These are phyloP conservation scores for Candida freyschussii DNA, from an alignment of 1,139 yeast genomes.

Conservation along the genomic window DNA sequence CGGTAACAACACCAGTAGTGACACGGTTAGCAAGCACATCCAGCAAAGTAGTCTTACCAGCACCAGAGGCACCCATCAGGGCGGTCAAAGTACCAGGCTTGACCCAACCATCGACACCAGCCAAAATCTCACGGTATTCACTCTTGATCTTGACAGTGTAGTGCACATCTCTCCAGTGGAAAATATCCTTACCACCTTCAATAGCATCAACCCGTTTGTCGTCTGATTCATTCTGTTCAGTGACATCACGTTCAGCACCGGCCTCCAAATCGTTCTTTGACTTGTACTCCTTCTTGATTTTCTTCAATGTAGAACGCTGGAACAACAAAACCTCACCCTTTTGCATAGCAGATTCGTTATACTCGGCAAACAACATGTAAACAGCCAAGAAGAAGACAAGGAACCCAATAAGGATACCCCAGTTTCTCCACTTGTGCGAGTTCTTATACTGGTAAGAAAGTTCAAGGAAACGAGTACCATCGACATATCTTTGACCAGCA, in stretches of 20 bases:
- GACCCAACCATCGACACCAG: conserved; percentile 79
- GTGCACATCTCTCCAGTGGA: conserved; percentile 77
- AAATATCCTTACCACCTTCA: conserved; percentile 41
- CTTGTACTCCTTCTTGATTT: conserved; percentile 27
- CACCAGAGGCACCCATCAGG: conserved; percentile 85
- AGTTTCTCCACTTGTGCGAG: conserved; percentile 77
- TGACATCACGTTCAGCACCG: conserved; percentile 19
- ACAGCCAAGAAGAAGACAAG: conserved; percentile 29
- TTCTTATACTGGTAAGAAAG: conserved; percentile 53
- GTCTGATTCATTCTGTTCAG: conserved; percentile 18
- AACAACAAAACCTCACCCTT: conserved; percentile 79
- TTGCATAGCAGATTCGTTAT: conserved; percentile 69
- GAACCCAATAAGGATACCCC: conserved; percentile 53
- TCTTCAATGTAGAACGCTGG: conserved; percentile 42
- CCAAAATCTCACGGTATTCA: conserved; percentile 59
- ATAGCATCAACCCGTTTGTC: conserved; percentile 21
- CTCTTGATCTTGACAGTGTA: conserved; percentile 66
- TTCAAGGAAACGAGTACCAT: conserved; percentile 54
- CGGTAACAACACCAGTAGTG: conserved; percentile 74
- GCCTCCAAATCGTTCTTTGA: conserved; percentile 26
- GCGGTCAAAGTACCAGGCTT: conserved; percentile 75
- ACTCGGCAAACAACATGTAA: conserved; percentile 51
- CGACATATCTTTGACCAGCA: conserved; percentile 50
- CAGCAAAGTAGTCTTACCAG: conserved; percentile 75
- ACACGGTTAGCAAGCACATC: conserved; percentile 77